These are phyloP conservation scores for Selaginella moellendorffii DNA, from an alignment of 75 land plant genomes.

Conservation along the genomic window DNA sequence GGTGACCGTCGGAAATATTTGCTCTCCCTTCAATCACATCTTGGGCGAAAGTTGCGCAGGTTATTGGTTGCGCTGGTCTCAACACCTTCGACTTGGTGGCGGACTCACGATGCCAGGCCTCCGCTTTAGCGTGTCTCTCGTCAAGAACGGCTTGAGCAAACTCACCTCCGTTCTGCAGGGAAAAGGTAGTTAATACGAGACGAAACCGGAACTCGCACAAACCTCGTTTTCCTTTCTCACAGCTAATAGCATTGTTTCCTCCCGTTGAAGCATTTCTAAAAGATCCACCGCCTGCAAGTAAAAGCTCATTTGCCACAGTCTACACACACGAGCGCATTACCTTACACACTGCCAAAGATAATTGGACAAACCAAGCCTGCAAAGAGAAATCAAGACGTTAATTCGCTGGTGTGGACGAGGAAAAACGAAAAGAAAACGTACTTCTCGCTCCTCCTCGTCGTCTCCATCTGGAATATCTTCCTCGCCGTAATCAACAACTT, in stretches of 20 bases:
- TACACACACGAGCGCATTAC: constrained; percentile 17
- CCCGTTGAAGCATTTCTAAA: constrained; percentile 86
- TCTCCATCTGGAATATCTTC: constrained; percentile 68
- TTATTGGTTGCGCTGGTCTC: constrained; percentile 75
- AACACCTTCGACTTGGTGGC: constrained; percentile 36
- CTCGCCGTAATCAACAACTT: constrained; percentile 56
- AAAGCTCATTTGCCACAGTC: neutral
- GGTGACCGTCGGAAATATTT: constrained; percentile 38
- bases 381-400: too few species aligned
- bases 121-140: constrained; percentile 55
- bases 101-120: constrained; percentile 71
- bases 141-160: constrained; percentile 48
- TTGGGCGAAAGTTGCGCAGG: constrained; percentile 95
- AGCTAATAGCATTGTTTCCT: constrained; percentile 79
- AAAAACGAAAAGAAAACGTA: constrained; percentile 10
- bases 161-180: constrained; percentile 32
- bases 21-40: constrained; percentile 98
- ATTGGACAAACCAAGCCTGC: constrained; percentile 92
- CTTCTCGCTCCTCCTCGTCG: constrained; percentile 94
- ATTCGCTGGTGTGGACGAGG: neutral
- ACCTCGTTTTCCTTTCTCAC: constrained; percentile 29
- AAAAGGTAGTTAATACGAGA: neutral
- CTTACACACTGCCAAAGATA: constrained; percentile 74
- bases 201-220: neutral
- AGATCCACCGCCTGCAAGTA: constrained; percentile 72